A percentile compares a stretch with the other conserved stretches of the same genome.
Evolutionary conservation across 805 yeast species (phyloP).

Genomic region (Suhomyces kilbournensis): DNA sequence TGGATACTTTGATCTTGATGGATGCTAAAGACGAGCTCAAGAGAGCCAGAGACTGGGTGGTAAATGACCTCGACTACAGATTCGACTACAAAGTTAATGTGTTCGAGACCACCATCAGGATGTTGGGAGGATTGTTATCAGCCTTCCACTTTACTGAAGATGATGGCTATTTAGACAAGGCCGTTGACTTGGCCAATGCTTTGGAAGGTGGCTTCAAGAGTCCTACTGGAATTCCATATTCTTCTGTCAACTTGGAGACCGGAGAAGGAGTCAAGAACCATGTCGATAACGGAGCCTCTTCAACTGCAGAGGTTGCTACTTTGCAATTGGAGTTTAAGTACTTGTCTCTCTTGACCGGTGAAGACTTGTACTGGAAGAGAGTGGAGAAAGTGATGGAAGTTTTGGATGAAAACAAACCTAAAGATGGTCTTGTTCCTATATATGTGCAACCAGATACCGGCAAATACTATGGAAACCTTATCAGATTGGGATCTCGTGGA

Average conservation of each 20-base stretch:
- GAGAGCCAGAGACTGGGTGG: constrained; percentile 73
- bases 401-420: constrained; percentile 60
- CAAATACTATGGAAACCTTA: constrained; percentile 56
- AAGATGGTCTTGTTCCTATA: constrained; percentile 81
- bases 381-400: constrained; percentile 72
- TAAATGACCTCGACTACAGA: constrained; percentile 62
- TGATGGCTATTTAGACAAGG: constrained; percentile 70
- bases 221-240: constrained; percentile 68
- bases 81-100: constrained; percentile 75
- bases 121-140: constrained; percentile 89
- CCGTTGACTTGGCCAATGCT: constrained; percentile 71
- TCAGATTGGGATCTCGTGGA: constrained; percentile 87
- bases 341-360: constrained; percentile 76
- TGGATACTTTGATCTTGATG: constrained; percentile 83
- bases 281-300: constrained; percentile 72
- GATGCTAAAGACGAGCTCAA: constrained; percentile 58
- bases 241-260: constrained; percentile 69
- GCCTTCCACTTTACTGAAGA: constrained; percentile 72
- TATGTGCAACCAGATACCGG: constrained; percentile 75
- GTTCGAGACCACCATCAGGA: constrained; percentile 91
- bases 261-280: constrained; percentile 60
- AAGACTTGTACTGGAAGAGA: constrained; percentile 69
- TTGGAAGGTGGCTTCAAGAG: constrained; percentile 67
- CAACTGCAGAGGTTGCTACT: constrained; percentile 88
- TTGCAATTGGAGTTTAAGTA: constrained; percentile 86